A percentile compares a stretch with the other conserved stretches of the same genome.
Conservation (phyloP, 2,329 filamentous ascomycete genomes). For the Samsoniella hepiali region DNA sequence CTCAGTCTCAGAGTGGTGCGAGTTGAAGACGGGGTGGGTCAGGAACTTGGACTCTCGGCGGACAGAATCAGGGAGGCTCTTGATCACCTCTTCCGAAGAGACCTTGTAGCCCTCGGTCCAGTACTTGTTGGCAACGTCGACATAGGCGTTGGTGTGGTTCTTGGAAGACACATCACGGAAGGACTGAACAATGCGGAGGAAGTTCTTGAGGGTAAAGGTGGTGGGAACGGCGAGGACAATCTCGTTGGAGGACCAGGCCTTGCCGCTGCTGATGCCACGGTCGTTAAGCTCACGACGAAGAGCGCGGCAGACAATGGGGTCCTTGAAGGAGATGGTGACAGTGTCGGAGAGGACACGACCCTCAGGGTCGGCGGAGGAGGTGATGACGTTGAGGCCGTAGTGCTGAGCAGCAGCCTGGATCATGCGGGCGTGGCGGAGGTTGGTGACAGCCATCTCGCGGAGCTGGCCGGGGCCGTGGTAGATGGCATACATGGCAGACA, state of each 20-base stretch:
- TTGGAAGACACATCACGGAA: constrained; percentile 29
- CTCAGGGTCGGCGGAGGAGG: constrained; percentile 53
- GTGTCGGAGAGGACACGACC: constrained; percentile 73
- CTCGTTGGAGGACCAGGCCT: constrained; percentile 38
- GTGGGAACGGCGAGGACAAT: constrained; percentile 29
- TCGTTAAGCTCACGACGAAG: constrained; percentile 42
- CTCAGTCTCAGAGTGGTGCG: constrained; percentile 91
- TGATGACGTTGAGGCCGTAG: constrained; percentile 62
- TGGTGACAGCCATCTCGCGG: constrained; percentile 75
- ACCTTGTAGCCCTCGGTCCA: constrained; percentile 36
- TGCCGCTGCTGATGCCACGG: constrained; percentile 71
- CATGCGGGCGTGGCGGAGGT: constrained; percentile 67
- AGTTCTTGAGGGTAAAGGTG: constrained; percentile 26
- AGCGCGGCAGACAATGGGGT: constrained; percentile 23
- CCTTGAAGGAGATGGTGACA: constrained; percentile 57
- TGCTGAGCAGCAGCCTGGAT: constrained; percentile 62
- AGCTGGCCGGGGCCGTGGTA: constrained; percentile 88
- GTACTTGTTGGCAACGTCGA: constrained; percentile 37
- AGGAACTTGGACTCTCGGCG: constrained; percentile 72
- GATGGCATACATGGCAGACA: constrained; percentile 90
- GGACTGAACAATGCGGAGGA: constrained; percentile 33
- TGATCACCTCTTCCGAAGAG: constrained; percentile 35
- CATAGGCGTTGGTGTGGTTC: constrained; percentile 24
- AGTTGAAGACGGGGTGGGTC: constrained; percentile 91
- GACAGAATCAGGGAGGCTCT: constrained; percentile 54